Evolutionary conservation across 73 alveolate genomes (phyloP).

Genomic region (Urostyla sp.): DNA sequence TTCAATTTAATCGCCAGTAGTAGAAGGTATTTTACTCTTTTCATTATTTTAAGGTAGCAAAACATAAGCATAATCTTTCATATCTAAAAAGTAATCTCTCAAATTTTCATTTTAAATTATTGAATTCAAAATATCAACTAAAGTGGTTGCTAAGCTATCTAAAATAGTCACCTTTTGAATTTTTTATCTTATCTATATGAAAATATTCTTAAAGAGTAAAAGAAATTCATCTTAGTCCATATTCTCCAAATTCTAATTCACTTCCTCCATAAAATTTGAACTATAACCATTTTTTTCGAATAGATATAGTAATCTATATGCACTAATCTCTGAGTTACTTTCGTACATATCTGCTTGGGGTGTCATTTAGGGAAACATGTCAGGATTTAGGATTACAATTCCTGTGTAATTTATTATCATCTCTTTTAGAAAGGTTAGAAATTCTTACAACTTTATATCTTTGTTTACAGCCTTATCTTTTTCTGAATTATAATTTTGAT

Average conservation of each 20-base stretch:
- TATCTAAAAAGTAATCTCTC: slow-evolving; percentile 21
- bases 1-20: slow-evolving; percentile 72
- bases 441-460: slow-evolving; percentile 20
- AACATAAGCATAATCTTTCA: slow-evolving; percentile 18
- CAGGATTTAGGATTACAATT: slow-evolving; percentile 59
- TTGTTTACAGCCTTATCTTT: slow-evolving; percentile 65
- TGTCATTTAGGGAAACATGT: slow-evolving; percentile 54
- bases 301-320: slow-evolving; percentile 36
- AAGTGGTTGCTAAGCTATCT: slow-evolving; percentile 16
- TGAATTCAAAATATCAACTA: slow-evolving; percentile 12
- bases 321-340: slow-evolving; percentile 47
- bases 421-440: slow-evolving; percentile 50
- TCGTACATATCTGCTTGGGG: slow-evolving; percentile 36
- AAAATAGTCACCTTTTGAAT: slow-evolving; percentile 40
- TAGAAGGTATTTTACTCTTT: slow-evolving; percentile 61
- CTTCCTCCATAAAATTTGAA: slow-evolving; percentile 45
- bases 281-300: slow-evolving; percentile 59
- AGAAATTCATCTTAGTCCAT: slow-evolving; percentile 43
- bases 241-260: slow-evolving; percentile 50
- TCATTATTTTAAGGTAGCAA: slow-evolving; percentile 73
- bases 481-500: slow-evolving; percentile 38
- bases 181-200: slow-evolving; percentile 15
- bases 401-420: slow-evolving; percentile 61
- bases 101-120: slow-evolving; percentile 19
- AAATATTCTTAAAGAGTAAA: slow-evolving; percentile 25